Percentiles rank a stretch among this genome's conserved stretches.
phyloP scores from a whole-genome alignment of 306 rosid genomes.

The Cucurbita moschata region DNA sequence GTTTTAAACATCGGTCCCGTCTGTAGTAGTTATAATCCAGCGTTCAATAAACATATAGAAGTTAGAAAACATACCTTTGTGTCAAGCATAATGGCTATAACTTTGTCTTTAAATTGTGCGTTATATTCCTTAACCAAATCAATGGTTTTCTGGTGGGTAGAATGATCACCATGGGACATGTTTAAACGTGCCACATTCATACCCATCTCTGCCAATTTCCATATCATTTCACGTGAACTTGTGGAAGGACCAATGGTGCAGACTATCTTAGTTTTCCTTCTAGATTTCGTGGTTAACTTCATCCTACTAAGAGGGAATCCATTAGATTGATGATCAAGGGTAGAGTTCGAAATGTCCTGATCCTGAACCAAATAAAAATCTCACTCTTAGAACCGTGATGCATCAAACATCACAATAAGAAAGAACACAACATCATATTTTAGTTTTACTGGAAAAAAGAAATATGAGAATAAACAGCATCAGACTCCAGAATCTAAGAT shows the following conservation, averaged over 20 bases:
- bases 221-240: constrained; percentile 85
- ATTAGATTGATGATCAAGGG: constrained; percentile 19
- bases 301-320: constrained; percentile 9
- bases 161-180: constrained; percentile 94
- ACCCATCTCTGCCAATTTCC: constrained; percentile 72
- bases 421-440: neutral
- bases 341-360: constrained; percentile 12
- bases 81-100: constrained; percentile 85
- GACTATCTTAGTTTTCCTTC: constrained; percentile 70
- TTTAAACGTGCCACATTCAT: constrained; percentile 88
- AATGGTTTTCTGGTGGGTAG: constrained; percentile 75
- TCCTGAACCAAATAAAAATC: constrained; percentile 23
- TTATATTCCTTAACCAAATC: constrained; percentile 76
- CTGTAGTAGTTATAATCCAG: neutral
- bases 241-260: constrained; percentile 91
- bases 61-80: constrained; percentile 47
- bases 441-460: neutral
- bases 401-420: neutral
- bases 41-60: neutral
- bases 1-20: neutral
- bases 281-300: constrained; percentile 16
- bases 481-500: neutral
- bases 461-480: neutral
- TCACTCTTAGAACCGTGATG: neutral
- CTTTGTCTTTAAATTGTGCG: constrained; percentile 56